Evolutionary conservation across 176 grass and related monocot species (phyloP), one percentile per base, ranked within the genome.

Genomic region (Luzula sylvatica): DNA sequence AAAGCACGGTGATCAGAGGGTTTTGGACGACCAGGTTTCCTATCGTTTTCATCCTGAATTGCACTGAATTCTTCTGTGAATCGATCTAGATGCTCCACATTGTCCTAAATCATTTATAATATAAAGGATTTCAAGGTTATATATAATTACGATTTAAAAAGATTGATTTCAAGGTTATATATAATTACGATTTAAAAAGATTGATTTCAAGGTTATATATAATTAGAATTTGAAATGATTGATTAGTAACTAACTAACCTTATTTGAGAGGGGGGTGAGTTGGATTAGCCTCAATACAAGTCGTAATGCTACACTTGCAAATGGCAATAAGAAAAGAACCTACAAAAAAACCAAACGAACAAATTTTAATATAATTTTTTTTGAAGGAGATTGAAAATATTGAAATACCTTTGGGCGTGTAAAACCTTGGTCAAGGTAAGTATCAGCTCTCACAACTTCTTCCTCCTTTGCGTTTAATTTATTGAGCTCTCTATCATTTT

Each of bases 381-480:
- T n/a, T n/a, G n/a, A n/a, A n/a, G n/a, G n/a, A n/a, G n/a, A n/a
- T n/a, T n/a, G n/a, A n/a, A 38, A 26, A 26, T 41, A 13, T 29
- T 28, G 39, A 39, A 11, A 18, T 13, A 95, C 89, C 89, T 95
- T 95, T 16, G 89, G 83, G 28, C 89, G 83, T 15, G 89, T 95
- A 72, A 95, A 95, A 75, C 89, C 89, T 70, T 88, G 89, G 75
- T 95, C 89, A 44, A 87, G 65, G 44, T 70, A 95, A 43, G 70
- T 64, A 15, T 71, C 65, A 66, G 72, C 76, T 70, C 46, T 38
- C 14, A 73, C 43, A 76, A 85, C 52, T 55, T 88, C 80, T 66
- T 29, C 66, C 18, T 67, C 66, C 15, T 69, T 63, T 35, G 56
- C 55, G 22, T 76, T 76, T 62, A 70, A 65, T 38, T 86, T 95